Evolutionary conservation across 2,329 filamentous ascomycete genomes (phyloP).

Genomic region (Microcyclosporella mali): DNA sequence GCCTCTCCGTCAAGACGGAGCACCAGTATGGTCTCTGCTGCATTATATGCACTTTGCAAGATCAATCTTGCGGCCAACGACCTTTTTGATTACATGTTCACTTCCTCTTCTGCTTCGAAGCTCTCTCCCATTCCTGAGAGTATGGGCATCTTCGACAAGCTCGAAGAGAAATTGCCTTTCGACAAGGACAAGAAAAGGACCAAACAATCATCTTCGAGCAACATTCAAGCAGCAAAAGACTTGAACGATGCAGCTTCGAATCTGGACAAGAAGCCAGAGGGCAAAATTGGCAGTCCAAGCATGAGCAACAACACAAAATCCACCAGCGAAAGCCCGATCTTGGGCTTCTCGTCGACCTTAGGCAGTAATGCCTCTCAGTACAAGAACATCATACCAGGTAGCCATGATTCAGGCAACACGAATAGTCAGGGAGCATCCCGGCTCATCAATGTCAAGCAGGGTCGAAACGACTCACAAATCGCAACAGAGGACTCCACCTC

Average conservation of each 20-base stretch:
- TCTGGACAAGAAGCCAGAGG: slow-evolving; percentile 1
- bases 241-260: slow-evolving; percentile 1
- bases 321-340: too few species aligned
- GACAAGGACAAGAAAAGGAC: neutral
- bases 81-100: slow-evolving; percentile 7
- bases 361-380: too few species aligned
- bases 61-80: neutral
- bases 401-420: too few species aligned
- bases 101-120: slow-evolving; percentile 1
- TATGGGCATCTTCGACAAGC: slow-evolving; percentile 9
- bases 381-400: too few species aligned
- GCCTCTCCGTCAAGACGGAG: neutral
- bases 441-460: slow-evolving; percentile 6
- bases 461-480: neutral
- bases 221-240: neutral
- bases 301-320: slow-evolving; percentile 1
- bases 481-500: slow-evolving; percentile 5
- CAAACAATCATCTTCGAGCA: neutral
- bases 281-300: neutral
- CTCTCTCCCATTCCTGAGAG: slow-evolving; percentile 6
- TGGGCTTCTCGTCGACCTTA: too few species aligned
- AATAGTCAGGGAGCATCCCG: neutral
- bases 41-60: neutral
- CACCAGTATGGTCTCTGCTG: neutral
- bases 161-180: slow-evolving; percentile 2